Conservation (phyloP, 768 basidiomycete genomes). For the Obba rivulosa region DNA sequence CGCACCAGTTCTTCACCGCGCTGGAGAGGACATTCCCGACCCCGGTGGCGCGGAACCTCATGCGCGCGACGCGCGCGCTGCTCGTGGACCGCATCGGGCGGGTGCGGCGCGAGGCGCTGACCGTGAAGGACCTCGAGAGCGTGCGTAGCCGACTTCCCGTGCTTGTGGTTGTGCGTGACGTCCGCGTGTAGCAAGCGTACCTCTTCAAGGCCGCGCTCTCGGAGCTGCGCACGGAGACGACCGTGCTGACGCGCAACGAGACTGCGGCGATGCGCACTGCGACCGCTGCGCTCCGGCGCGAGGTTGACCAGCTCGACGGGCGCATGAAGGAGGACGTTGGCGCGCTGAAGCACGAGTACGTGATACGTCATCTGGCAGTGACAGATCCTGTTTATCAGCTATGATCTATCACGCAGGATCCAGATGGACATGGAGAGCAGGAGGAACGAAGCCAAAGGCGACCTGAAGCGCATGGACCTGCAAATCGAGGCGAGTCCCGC, state of each 20-base stretch:
- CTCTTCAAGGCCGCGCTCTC: constrained; percentile 90
- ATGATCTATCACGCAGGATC: constrained; percentile 47
- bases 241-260: constrained; percentile 79
- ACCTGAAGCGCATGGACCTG: constrained; percentile 81
- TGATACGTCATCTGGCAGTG: constrained; percentile 11
- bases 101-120: constrained; percentile 67
- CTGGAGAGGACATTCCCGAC: constrained; percentile 74
- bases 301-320: constrained; percentile 78
- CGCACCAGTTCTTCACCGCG: constrained; percentile 67
- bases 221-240: constrained; percentile 83
- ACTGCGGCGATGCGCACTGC: constrained; percentile 75
- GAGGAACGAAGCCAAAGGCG: constrained; percentile 84
- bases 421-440: constrained; percentile 95
- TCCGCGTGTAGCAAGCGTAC: constrained; percentile 74
- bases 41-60: constrained; percentile 68
- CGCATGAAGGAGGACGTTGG: constrained; percentile 94
- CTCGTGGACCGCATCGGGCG: constrained; percentile 71
- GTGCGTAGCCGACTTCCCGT: constrained; percentile 42
- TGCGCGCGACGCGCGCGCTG: constrained; percentile 78
- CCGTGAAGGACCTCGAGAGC: constrained; percentile 76
- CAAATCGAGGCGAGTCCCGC: constrained; percentile 60
- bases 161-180: background rate
- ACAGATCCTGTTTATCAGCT: background rate
- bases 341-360: constrained; percentile 89
- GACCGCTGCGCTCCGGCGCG: constrained; percentile 72